Base-by-base conservation (phyloP, 78 protist species). In the Polysphondylium violaceum region DNA sequence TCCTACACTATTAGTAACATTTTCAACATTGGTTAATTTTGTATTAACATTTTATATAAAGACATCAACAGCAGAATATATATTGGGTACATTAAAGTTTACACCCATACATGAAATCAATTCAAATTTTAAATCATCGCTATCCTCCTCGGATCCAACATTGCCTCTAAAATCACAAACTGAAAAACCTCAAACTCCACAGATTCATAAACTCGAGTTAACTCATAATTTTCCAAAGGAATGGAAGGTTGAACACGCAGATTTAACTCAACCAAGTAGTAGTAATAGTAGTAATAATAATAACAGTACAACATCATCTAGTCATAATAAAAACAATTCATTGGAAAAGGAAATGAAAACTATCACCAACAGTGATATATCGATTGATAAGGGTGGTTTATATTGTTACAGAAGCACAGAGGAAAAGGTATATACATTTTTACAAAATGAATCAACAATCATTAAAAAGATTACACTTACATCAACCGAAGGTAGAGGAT, bases 41-140 rank as follows among this genome's bases (percentile, higher is more conserved):
- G 91, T 83, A 38, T 55, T 83, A 27, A 83, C 77, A 58, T 83
- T 83, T 43, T 83, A 59, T 83, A 68, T 83, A 50, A 83, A 83
- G 43, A 69, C 91, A 25, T 36, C 74, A 58, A 44, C 63, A 5
- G 91, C 91, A 29, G 91, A 83, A 53, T 83, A 83, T 69, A 61
- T 83, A 38, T 31, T 83, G 3, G 91, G 91, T 19, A 83, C 91
- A 3, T 44, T 83, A 43, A 83, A 83, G 29, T 83, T 69, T 44
- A 83, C 91, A 83, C 91, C 91, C 16, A 53, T 74, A 53, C 76
- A 83, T 69, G 91, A 83, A 44, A 4, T 83, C 23, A 76, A 63
- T 47, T 27, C 11, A 41, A 67, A 23, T 29, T 2, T 23, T 19
- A 31, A 2, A 19, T 31, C 69, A 16, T 31, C 33, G 17, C 11